These are phyloP conservation scores for Xenosphaeropsis pyriputrescens DNA, from an alignment of 2,329 filamentous ascomycete species.

Conservation along the genomic window DNA sequence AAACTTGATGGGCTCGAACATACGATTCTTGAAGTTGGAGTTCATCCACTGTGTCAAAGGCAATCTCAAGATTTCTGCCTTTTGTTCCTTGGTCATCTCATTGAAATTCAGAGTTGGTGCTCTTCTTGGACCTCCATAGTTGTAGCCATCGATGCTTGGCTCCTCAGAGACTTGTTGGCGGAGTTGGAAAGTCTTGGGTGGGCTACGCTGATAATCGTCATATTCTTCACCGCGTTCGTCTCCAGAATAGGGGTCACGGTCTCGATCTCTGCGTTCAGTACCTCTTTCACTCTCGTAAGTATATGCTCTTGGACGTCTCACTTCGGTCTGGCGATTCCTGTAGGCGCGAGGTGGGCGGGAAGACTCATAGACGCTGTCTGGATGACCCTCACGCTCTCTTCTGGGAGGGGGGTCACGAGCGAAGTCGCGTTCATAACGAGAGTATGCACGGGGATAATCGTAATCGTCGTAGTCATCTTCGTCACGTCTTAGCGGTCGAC, in stretches of 20 bases:
- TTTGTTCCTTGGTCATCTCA: conserved; percentile 22
- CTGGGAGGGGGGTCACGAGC: conserved; percentile 1
- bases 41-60: conserved; percentile 32
- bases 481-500: conserved; percentile 5
- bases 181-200: too few species aligned
- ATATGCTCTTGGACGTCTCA: conserved; percentile 6
- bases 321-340: conserved; percentile 11
- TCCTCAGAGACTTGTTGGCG: conserved; percentile 4
- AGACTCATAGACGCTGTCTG: conserved; percentile 8
- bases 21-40: conserved; percentile 26
- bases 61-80: conserved; percentile 26
- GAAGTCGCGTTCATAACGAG: conserved; percentile 2
- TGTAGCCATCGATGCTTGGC: conserved; percentile 13
- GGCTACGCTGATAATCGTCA: too few species aligned
- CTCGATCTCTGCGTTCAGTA: conserved; percentile 7
- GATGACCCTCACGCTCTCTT: conserved; percentile 6
- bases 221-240: too few species aligned
- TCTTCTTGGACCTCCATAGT: conserved; percentile 8
- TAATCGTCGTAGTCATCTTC: conserved; percentile 7
- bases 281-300: conserved; percentile 1
- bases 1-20: conserved; percentile 1
- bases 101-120: conserved; percentile 21
- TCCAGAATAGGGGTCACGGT: conserved; percentile 3
- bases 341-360: conserved; percentile 13
- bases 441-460: too few species aligned